A percentile compares a stretch with the other conserved stretches of the same genome.
These are phyloP conservation scores for Byssothecium circinans DNA, from an alignment of 2,329 filamentous ascomycete species.

Conservation along the genomic window DNA sequence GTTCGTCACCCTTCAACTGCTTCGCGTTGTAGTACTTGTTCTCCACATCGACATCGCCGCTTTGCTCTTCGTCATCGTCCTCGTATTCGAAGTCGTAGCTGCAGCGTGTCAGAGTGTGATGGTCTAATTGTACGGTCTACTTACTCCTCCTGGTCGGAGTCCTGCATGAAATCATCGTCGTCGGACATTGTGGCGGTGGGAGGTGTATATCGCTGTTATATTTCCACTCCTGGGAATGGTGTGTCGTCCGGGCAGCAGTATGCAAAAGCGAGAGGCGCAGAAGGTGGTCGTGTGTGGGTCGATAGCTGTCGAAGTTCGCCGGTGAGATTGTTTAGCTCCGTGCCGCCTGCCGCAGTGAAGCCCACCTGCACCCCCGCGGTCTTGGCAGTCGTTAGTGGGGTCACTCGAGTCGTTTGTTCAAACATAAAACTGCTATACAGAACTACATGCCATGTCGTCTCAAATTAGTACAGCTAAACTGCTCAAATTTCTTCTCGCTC, in stretches of 20 bases:
- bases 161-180: slow-evolving; percentile 92
- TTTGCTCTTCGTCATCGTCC: slow-evolving; percentile 86
- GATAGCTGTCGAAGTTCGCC: neutral
- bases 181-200: slow-evolving; percentile 63
- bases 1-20: slow-evolving; percentile 85
- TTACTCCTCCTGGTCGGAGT: slow-evolving; percentile 84
- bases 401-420: too few relatives aligned
- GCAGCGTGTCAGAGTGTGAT: slow-evolving; percentile 20
- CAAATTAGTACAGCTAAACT: too few relatives aligned
- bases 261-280: neutral
- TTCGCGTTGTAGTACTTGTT: slow-evolving; percentile 99
- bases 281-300: neutral
- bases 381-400: neutral
- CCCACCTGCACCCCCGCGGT: neutral
- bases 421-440: too few relatives aligned
- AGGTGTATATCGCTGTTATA: neutral
- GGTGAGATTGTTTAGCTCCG: neutral
- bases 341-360: neutral
- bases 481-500: too few relatives aligned
- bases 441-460: too few relatives aligned
- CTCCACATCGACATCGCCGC: slow-evolving; percentile 89
- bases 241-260: too few relatives aligned
- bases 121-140: slow-evolving; percentile 16
- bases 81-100: slow-evolving; percentile 98
- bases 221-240: too few relatives aligned